A percentile compares a stretch with the other conserved stretches of the same genome.
phyloP scores from a whole-genome alignment of 192 early-diverging fungal genomes.

The Coemansia sp. region DNA sequence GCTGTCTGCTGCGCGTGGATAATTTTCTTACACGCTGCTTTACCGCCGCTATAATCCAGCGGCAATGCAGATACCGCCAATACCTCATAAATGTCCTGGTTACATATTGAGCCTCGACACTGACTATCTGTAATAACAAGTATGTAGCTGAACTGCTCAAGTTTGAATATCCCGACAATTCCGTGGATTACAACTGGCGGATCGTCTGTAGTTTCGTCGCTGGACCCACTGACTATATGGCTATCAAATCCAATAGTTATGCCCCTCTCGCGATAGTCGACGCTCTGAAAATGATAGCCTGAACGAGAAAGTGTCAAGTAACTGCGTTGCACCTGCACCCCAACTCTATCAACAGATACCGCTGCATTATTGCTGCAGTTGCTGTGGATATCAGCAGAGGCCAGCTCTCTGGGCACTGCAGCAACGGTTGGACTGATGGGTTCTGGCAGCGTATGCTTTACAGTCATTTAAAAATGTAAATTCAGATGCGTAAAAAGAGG shows the following conservation, averaged over 20 bases:
- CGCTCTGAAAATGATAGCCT: constrained; percentile 39
- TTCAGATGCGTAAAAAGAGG: constrained; percentile 3
- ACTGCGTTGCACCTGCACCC: constrained; percentile 8
- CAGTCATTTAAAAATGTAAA: neutral
- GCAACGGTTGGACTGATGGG: neutral
- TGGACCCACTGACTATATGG: neutral
- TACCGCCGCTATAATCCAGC: constrained; percentile 20
- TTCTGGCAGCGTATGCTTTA: too few species aligned
- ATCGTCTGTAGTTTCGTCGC: neutral
- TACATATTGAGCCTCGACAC: constrained; percentile 24
- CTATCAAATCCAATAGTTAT: constrained; percentile 25
- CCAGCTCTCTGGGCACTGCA: neutral
- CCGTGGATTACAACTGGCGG: constrained; percentile 18
- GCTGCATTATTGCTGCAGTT: neutral
- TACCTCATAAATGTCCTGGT: constrained; percentile 27
- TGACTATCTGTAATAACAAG: constrained; percentile 35
- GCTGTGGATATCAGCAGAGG: neutral
- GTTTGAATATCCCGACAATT: constrained; percentile 30
- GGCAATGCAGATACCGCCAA: constrained; percentile 27
- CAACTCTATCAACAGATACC: neutral
- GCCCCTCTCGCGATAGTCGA: constrained; percentile 17
- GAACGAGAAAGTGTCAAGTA: constrained; percentile 14
- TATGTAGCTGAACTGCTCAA: constrained; percentile 31
- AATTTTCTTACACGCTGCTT: constrained; percentile 1
- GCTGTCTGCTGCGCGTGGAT: neutral